Evolutionary conservation across 202 grass and related monocot genomes (phyloP).

Genomic region (Schoenoplectus tabernaemontani): DNA sequence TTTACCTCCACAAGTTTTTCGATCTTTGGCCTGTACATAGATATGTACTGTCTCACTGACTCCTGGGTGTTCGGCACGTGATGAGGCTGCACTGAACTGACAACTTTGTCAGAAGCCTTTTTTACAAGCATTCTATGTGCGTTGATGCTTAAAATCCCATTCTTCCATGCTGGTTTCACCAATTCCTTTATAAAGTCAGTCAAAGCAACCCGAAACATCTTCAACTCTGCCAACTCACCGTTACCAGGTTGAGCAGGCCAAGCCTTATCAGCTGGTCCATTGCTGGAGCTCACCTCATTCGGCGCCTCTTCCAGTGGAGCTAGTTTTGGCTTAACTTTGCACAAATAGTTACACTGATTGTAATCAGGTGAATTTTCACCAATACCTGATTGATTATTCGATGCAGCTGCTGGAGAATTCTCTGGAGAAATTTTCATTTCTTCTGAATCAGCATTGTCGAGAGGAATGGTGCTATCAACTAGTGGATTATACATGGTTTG

Average conservation of each 20-base stretch:
- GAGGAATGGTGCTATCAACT: slow-evolving; percentile 13
- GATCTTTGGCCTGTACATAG: slow-evolving; percentile 14
- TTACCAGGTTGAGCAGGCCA: background rate
- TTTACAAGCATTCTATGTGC: slow-evolving; percentile 33
- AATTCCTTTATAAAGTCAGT: slow-evolving; percentile 34
- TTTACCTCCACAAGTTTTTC: slow-evolving; percentile 35
- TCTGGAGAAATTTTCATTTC: slow-evolving; percentile 21
- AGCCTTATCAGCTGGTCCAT: background rate
- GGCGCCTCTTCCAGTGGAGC: background rate
- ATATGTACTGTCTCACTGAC: slow-evolving; percentile 16
- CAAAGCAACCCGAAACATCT: slow-evolving; percentile 25
- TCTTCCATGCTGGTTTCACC: slow-evolving; percentile 31
- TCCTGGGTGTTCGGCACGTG: slow-evolving; percentile 20
- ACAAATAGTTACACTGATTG: background rate
- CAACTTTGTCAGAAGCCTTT: slow-evolving; percentile 28
- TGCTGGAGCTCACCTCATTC: background rate
- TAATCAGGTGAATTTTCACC: slow-evolving; percentile 17
- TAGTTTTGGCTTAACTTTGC: background rate
- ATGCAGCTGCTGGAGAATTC: background rate
- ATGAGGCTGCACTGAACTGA: slow-evolving; percentile 22
- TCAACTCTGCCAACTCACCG: background rate
- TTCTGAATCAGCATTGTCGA: background rate
- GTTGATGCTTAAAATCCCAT: slow-evolving; percentile 25
- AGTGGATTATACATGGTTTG: slow-evolving; percentile 13
- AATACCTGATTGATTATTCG: slow-evolving; percentile 6